These are phyloP conservation scores for Pseudogymnoascus sp. DNA, from an alignment of 2,329 filamentous ascomycete genomes.

Conservation along the genomic window DNA sequence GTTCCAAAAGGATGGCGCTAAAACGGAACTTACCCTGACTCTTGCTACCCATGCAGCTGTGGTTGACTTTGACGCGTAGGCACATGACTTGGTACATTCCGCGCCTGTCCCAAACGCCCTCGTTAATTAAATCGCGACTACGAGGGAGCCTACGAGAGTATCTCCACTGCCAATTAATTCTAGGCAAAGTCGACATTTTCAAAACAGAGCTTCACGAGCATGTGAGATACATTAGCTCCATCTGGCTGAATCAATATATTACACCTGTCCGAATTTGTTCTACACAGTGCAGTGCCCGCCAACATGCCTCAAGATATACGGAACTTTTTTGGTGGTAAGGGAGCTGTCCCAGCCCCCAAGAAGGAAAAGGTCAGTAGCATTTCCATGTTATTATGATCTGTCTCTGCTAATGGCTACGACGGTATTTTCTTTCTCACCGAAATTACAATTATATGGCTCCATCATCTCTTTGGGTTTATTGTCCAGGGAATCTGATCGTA, in stretches of 20 bases:
- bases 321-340: slow-evolving; percentile 79
- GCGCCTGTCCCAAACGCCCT: background rate
- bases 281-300: background rate
- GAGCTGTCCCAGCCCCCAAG: slow-evolving; percentile 44
- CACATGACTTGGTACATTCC: slow-evolving; percentile 6
- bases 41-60: background rate
- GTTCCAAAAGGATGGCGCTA: background rate
- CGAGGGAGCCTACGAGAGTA: background rate
- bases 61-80: slow-evolving; percentile 2
- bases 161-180: background rate
- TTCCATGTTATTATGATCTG: background rate
- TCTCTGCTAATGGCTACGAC: background rate
- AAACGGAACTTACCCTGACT: slow-evolving; percentile 2
- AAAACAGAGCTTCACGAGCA: background rate
- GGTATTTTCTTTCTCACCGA: background rate
- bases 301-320: slow-evolving; percentile 81
- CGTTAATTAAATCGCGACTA: slow-evolving; percentile 4
- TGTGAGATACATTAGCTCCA: background rate
- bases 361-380: slow-evolving; percentile 24
- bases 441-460: background rate
- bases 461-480: background rate
- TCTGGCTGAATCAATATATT: background rate
- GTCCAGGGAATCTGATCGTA: background rate
- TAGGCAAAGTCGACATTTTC: background rate
- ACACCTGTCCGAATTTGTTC: background rate